Base-by-base conservation (phyloP, 352 stramenopile genomes). In the Albugo candida region DNA sequence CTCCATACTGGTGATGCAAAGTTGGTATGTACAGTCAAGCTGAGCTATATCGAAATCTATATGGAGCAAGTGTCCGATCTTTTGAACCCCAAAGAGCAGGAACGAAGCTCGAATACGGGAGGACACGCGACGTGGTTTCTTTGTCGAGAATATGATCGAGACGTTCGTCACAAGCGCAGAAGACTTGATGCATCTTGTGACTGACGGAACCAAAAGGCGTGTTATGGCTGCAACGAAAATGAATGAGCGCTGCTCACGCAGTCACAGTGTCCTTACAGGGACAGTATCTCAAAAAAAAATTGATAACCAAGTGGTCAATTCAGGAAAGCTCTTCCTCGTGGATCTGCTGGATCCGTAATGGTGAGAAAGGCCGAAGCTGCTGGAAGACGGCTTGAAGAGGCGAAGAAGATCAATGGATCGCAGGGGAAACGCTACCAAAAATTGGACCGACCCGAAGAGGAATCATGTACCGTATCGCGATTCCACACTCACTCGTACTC, bases 351-450 rank as follows among this genome's bases (percentile, higher is more conserved):
- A 5, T 95, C 79, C 8, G 89, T 97, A 56, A 95, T 95, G 81
- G 83, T 96, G 12, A 76, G 87, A 24, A 96, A 96, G 69, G 96
- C 87, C 2, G 67, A 70, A 0, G 80, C 84, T 16, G 84, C 77
- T 8, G 89, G 89, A 5, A 77, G 87, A 17, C 77, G 91, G 45
- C 69, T 97, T 13, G 87, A 96, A 56, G 91, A 97, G 51, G 89
- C 91, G 19, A 96, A 97, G 64, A 97, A 80, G 35, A 97, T 97
- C 55, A 97, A 97, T 67, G 95, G 94, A 52, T 96, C 82, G 20
- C 70, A 97, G 1, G 11, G 91, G 91, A 13, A 94, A 93, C 56
- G 89, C 97, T 36, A 97, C 97, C 56, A 96, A 96, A 48, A 82
- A 82, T 13, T 68, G 97, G 13, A 95, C 83, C 3, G 83, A 95